Base-by-base conservation (phyloP, 306 rosid genomes). In the Vigna trinervia region DNA sequence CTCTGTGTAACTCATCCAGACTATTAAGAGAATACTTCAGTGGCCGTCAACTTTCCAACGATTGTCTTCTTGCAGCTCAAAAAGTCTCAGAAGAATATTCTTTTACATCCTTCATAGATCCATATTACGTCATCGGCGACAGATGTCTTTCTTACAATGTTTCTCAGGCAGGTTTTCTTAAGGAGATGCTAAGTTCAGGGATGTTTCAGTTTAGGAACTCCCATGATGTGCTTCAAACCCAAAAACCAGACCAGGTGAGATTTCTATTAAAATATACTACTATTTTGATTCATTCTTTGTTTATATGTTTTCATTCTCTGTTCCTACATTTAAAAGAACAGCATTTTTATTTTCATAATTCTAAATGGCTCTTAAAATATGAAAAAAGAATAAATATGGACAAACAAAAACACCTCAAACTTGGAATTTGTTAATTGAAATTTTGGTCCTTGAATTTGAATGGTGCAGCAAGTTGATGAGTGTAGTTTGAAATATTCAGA, bases 401-500 rank as follows among this genome's bases (percentile, higher is more conserved):
- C 28, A 26, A 26, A 26, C 28, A 26, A 26, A 26, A 26, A 26
- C 28, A 26, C 28, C 28, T 26, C 28, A 26, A 26, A 26, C 28
- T 26, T 26, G 28, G 28, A 26, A 26, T 26, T 26, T 30, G 34
- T 30, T 30, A 30, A 30, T 30, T 30, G 4, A 5, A 30, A 3
- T 30, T 30, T 30, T 59, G 39, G 5, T 12, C 13, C 13, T 59
- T 59, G 19, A 59, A 77, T 66, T 50, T 76, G 36, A n/a, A 67
- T 57, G 9, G 13, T 41, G 47, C 11, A 83, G 82, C 78, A 81
- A 74, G 41, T 71, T 45, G 95, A 83, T 80, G 86, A 83, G 12
- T 88, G 92, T 80, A 68, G 60, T 7, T 62, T 72, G 57, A 84
- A 76, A 30, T 73, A 90, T 73, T 76, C 80, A 19, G 72, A 67